Percentiles rank a stretch among this genome's conserved stretches.
Evolutionary conservation across 257 asterid species (phyloP).

Genomic region (Asclepias syriaca): DNA sequence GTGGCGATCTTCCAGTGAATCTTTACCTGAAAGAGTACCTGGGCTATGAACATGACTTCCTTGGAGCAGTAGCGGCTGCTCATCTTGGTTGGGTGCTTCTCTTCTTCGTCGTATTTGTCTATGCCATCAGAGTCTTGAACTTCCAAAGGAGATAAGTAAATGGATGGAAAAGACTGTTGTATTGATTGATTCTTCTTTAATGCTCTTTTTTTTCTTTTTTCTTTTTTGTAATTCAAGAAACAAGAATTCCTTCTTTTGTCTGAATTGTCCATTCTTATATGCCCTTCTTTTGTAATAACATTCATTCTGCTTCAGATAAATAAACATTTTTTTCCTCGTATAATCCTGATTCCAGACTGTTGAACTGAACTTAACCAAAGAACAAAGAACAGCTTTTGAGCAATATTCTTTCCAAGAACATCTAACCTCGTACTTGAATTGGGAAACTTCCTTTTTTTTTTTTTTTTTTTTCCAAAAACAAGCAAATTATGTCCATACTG

Average conservation of each 20-base stretch:
- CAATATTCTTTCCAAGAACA: too few relatives aligned
- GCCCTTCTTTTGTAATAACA: not conserved
- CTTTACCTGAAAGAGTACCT: slow-evolving; percentile 44
- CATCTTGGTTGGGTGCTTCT: slow-evolving; percentile 72
- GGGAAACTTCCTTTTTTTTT: too few relatives aligned
- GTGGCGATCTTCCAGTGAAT: slow-evolving; percentile 43
- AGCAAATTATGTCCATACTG: too few relatives aligned
- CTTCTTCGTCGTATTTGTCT: slow-evolving; percentile 57
- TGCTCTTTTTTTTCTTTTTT: not conserved
- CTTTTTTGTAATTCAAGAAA: not conserved
- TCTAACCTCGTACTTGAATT: too few relatives aligned
- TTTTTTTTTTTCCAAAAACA: too few relatives aligned
- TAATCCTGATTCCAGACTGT: not conserved
- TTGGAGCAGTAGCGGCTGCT: slow-evolving; percentile 63
- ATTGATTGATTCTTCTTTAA: not conserved
- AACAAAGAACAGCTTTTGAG: not conserved
- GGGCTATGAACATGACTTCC: slow-evolving; percentile 61
- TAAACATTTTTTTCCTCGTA: not conserved
- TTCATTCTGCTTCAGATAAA: not conserved
- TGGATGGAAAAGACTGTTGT: not conserved
- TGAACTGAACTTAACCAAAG: not conserved
- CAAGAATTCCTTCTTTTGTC: not conserved
- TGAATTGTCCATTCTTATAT: not conserved
- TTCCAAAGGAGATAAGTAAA: slow-evolving; percentile 54
- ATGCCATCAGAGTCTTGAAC: slow-evolving; percentile 57